Conservation (phyloP, 129 eudicot species). For the Escallonia rubra region DNA sequence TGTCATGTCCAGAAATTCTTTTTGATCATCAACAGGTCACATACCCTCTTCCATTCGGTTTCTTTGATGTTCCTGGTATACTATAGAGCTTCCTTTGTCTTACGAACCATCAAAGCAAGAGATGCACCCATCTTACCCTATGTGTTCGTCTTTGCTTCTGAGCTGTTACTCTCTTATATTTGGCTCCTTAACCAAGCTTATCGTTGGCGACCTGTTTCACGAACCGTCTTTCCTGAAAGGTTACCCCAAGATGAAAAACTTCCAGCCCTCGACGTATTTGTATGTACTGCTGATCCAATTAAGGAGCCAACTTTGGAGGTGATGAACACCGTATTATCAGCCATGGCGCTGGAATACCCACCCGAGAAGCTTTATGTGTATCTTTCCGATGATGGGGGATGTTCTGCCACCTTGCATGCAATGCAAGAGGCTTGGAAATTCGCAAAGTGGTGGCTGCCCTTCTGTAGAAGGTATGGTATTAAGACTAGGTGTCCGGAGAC, state of each 20-base stretch:
- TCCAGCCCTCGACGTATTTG: conserved; percentile 45
- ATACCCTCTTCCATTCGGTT: conserved; percentile 22
- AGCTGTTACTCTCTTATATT: conserved; percentile 21
- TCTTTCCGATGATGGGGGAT: conserved; percentile 52
- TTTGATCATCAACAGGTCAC: conserved; percentile 28
- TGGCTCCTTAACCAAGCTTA: conserved; percentile 38
- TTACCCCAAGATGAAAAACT: conserved; percentile 32
- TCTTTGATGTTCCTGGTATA: conserved; percentile 26
- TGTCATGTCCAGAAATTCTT: conserved; percentile 19
- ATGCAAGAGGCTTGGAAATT: conserved; percentile 39
- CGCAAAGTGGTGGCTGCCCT: conserved; percentile 48
- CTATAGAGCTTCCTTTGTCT: conserved; percentile 28
- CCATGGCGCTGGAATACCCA: conserved; percentile 47
- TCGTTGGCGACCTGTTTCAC: conserved; percentile 33
- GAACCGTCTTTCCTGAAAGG: conserved; percentile 37
- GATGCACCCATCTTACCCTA: conserved; percentile 13
- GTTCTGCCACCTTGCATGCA: conserved; percentile 34
- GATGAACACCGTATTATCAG: conserved; percentile 61
- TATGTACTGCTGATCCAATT: conserved; percentile 53
- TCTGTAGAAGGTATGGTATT: conserved; percentile 35
- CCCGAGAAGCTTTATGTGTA: conserved; percentile 37
- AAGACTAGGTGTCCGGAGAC: conserved; percentile 37
- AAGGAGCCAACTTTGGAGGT: conserved; percentile 49
- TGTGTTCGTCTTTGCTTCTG: conserved; percentile 24
- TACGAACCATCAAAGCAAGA: not conserved